Evolutionary conservation across 441 rosid species (phyloP).

Genomic region (Corymbia calophylla): DNA sequence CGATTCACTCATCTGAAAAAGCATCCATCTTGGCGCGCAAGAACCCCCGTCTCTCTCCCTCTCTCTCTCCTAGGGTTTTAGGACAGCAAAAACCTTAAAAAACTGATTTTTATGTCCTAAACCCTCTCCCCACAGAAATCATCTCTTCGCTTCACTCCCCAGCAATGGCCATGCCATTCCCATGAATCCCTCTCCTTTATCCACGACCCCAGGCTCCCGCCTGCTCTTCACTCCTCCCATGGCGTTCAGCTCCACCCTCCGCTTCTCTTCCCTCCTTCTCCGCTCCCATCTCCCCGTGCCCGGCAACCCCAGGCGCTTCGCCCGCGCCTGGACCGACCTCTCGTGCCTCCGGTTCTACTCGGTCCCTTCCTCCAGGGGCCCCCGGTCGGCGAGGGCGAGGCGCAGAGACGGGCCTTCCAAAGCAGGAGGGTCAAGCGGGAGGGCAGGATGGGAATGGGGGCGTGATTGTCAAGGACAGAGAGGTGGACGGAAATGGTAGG

Average conservation of each 20-base stretch:
- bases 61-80: neutral
- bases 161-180: neutral
- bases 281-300: slow-evolving; percentile 18
- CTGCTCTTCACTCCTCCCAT: slow-evolving; percentile 24
- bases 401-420: slow-evolving; percentile 7
- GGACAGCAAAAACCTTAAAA: neutral
- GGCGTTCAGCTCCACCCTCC: slow-evolving; percentile 61
- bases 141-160: neutral
- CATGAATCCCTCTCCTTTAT: slow-evolving; percentile 23
- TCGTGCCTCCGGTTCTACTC: slow-evolving; percentile 31
- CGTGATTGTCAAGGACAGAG: slow-evolving; percentile 23
- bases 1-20: neutral
- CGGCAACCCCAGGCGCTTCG: slow-evolving; percentile 7
- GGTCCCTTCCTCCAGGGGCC: neutral
- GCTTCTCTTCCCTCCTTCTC: slow-evolving; percentile 41
- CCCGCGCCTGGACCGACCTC: slow-evolving; percentile 16
- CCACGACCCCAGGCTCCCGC: slow-evolving; percentile 3
- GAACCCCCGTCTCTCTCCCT: neutral
- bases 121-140: neutral
- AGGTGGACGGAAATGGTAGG: slow-evolving; percentile 22
- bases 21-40: neutral
- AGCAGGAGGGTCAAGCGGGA: neutral
- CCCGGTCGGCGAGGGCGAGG: neutral
- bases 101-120: neutral
- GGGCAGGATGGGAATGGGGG: slow-evolving; percentile 27